These are phyloP conservation scores for Mycena leptocephala DNA, from an alignment of 768 basidiomycete species.

Conservation along the genomic window DNA sequence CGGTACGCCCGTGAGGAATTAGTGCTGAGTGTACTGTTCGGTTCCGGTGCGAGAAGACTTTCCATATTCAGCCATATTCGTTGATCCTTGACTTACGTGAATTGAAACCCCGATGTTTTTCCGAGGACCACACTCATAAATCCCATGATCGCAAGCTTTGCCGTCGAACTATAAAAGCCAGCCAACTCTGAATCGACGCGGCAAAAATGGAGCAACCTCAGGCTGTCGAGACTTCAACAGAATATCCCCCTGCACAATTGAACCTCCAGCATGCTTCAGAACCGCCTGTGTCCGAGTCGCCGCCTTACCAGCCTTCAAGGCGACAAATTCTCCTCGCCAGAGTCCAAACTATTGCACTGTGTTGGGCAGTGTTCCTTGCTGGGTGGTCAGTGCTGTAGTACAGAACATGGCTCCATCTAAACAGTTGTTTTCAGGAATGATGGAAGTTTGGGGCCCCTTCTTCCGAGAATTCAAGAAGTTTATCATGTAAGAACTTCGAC, in stretches of 20 bases:
- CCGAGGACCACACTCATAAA: background rate
- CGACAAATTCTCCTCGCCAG: constrained; percentile 23
- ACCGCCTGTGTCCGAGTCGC: background rate
- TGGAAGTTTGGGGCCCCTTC: constrained; percentile 31
- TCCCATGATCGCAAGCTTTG: background rate
- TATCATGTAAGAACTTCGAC: constrained; percentile 23
- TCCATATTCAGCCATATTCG: too few species aligned
- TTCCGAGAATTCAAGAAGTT: constrained; percentile 35
- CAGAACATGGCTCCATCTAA: background rate
- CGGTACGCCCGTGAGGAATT: too few species aligned
- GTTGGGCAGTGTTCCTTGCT: constrained; percentile 25
- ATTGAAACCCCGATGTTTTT: background rate
- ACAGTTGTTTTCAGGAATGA: constrained; percentile 21
- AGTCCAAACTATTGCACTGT: constrained; percentile 19
- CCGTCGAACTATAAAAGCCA: background rate
- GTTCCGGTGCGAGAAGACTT: too few species aligned
- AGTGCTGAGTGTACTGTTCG: too few species aligned
- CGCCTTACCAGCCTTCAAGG: constrained; percentile 1
- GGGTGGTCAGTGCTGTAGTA: constrained; percentile 13
- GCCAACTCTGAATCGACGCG: background rate
- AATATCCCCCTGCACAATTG: background rate
- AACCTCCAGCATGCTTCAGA: background rate
- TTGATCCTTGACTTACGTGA: too few species aligned
- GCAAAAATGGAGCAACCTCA: background rate
- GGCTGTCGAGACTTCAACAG: background rate